A percentile compares a stretch with the other conserved stretches of the same genome.
These are phyloP conservation scores for Lolium perenne DNA, from an alignment of 176 grass and related monocot genomes.

Conservation along the genomic window DNA sequence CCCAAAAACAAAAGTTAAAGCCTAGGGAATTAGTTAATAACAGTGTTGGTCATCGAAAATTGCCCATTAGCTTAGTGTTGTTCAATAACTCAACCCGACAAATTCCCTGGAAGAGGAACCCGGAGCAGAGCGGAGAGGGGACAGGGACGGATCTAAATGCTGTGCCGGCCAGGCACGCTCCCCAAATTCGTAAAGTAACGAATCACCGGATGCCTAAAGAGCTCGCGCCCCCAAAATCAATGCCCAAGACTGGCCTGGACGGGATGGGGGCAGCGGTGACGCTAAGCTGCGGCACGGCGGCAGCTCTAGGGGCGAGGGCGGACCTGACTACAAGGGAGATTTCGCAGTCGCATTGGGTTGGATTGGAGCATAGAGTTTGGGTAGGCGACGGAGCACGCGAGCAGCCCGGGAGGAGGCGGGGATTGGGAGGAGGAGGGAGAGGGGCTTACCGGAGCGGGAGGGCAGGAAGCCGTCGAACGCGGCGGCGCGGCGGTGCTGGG, in stretches of 20 bases:
- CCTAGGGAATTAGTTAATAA: background rate
- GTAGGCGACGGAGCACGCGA: background rate
- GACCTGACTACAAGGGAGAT: background rate
- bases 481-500: background rate
- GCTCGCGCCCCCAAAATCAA: background rate
- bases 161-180: background rate
- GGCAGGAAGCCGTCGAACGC: background rate
- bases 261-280: background rate
- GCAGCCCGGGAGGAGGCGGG: background rate
- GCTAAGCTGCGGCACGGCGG: background rate
- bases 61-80: background rate
- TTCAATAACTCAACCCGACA: background rate
- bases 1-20: background rate
- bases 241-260: background rate
- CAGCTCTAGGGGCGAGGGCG: background rate
- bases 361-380: too few relatives aligned
- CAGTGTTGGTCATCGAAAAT: background rate
- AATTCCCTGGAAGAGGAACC: background rate
- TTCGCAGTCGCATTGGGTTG: background rate
- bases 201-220: background rate
- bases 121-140: background rate
- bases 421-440: background rate
- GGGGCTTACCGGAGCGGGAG: constrained; percentile 26
- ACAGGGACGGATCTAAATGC: background rate
- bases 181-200: background rate